Evolutionary conservation across 129 eudicot species (phyloP), one percentile per base, ranked within the genome.

Genomic region (Centrapalus pauciflorus): DNA sequence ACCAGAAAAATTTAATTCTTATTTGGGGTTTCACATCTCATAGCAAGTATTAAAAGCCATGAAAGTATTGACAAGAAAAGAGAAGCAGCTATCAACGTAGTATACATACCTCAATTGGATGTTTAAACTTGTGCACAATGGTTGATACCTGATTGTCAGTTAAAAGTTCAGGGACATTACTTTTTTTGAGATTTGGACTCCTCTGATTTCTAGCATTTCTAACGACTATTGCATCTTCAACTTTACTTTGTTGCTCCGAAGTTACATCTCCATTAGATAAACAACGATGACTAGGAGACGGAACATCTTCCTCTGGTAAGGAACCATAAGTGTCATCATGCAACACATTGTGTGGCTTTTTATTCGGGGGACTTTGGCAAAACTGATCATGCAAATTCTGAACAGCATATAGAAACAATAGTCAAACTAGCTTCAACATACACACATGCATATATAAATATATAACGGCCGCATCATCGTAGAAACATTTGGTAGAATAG

Each of bases 101-200:
- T n/a, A n/a, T n/a, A n/a, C 83, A 57, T 77, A 90, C 97, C 76
- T 81, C 86, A 62, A 64, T 48, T 76, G 79, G 67, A 26, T 56
- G 57, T 64, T 68, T 77, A 20, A 61, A 27, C 16, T 72, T 81
- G 35, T 60, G 66, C 28, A 40, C 84, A 67, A 33, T 23, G 4
- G 24, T 51, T 17, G 63, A 48, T 23, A 66, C 26, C 62, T 25
- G 76, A 20, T 7, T 43, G 51, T 55, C 26, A 75, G 28, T 69
- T 38, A 55, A 82, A 45, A 51, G 57, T 67, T 54, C 60, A 32
- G 70, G 29, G 9, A 24, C 38, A 21, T 13, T 9, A 32, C 11
- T 16, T 33, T 51, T 33, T 67, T 33, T 2, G 3, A 11, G 23
- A 65, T 80, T 82, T 32, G 82, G 81, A 33, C 76, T 81, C 69